Evolutionary conservation across 83 land plant genomes (phyloP), one percentile per base, ranked within the genome.

Genomic region (Thuja plicata): DNA sequence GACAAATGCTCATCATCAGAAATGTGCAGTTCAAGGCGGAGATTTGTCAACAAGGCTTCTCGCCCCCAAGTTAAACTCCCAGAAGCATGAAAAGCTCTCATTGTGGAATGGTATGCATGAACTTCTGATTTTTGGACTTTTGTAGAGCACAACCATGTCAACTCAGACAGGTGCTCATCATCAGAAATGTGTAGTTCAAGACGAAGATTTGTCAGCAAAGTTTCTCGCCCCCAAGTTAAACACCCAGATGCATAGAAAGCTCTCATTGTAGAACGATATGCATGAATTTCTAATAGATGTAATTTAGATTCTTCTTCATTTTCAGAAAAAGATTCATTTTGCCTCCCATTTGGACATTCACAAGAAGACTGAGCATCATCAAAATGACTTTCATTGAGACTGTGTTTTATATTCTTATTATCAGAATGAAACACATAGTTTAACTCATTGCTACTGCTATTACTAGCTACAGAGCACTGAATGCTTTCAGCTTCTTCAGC

Each of bases 1-100:
- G 89, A 87, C 86, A 93, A 92, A 91, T 95, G 96, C 89, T 95
- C 96, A 89, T 95, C 95, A 90, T 95, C 92, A 89, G 96, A 93
- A 41, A 95, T 95, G 84, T 95, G 90, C 57, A 95, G 93, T 5
- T 87, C 83, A 87, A 92, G 91, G 77, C 96, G 96, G 85, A 93
- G 96, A 83, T 93, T 89, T 55, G 94, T 92, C 85, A 95, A 43
- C 85, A 93, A 71, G 55, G 90, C 87, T 91, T 93, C 93, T 76
- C 90, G 91, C 43, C 92, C 95, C 96, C 96, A 95, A 88, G 92
- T 93, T 86, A 95, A 89, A 84, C 93, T 93, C 13, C 96, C 96
- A 86, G 95, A 95, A 66, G 95, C 95, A 95, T 93, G 88, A 74
- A 95, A 91, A 83, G 95, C 96, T 86, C 88, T 90, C 85, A 95